Conservation (phyloP, 2,329 filamentous ascomycete genomes). For the Paradendryphiella salina region DNA sequence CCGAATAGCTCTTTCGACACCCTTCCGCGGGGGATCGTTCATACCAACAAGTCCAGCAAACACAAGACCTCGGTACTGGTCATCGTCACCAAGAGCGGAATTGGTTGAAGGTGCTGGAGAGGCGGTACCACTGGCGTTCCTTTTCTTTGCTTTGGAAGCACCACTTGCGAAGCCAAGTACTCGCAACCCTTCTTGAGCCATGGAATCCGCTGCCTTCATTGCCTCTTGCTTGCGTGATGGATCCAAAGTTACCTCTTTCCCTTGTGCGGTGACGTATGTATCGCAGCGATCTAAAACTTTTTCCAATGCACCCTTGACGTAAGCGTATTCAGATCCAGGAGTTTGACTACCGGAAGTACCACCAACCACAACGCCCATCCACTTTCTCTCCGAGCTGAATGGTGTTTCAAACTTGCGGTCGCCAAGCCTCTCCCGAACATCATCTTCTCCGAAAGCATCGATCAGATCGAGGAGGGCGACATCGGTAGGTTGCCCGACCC, state of each 20-base stretch:
- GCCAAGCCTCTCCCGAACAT: slow-evolving; percentile 85
- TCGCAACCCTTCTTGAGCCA: slow-evolving; percentile 86
- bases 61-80: slow-evolving; percentile 77
- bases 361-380: slow-evolving; percentile 92
- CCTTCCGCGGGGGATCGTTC: slow-evolving; percentile 92
- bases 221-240: slow-evolving; percentile 73
- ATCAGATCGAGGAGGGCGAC: slow-evolving; percentile 94
- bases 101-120: slow-evolving; percentile 30
- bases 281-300: slow-evolving; percentile 84
- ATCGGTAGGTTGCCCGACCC: slow-evolving; percentile 96
- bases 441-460: slow-evolving; percentile 87
- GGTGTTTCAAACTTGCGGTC: slow-evolving; percentile 81
- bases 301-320: slow-evolving; percentile 94
- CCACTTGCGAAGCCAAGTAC: slow-evolving; percentile 95
- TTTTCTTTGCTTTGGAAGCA: slow-evolving; percentile 49
- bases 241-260: slow-evolving; percentile 83
- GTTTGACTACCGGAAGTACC: slow-evolving; percentile 53
- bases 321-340: slow-evolving; percentile 76
- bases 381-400: slow-evolving; percentile 96
- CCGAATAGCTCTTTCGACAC: slow-evolving; percentile 85
- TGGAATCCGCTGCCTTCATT: slow-evolving; percentile 75
- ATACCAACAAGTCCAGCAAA: slow-evolving; percentile 95
- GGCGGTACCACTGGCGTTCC: slow-evolving; percentile 38
- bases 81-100: slow-evolving; percentile 59
- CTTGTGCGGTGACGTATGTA: slow-evolving; percentile 84